phyloP scores from a whole-genome alignment of 495 filamentous ascomycete species.

The Cercophora sp. region DNA sequence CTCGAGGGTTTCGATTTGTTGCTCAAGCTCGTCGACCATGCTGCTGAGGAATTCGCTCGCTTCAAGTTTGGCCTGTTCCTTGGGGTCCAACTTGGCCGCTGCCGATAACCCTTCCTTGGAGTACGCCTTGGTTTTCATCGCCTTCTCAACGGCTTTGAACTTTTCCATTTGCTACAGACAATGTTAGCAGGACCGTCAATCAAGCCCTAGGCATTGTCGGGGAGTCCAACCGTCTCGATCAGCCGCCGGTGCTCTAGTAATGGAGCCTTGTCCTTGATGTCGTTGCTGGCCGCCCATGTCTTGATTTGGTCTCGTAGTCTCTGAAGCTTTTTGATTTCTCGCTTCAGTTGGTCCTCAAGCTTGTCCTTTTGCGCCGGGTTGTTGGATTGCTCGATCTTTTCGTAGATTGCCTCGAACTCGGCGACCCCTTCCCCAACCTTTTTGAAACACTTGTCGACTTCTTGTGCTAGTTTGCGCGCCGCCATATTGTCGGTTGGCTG shows the following conservation, averaged over 20 bases:
- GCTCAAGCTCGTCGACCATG: slow-evolving; percentile 91
- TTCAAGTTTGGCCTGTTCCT: slow-evolving; percentile 88
- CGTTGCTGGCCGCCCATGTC: slow-evolving; percentile 93
- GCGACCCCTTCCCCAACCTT: slow-evolving; percentile 89
- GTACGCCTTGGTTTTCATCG: slow-evolving; percentile 99
- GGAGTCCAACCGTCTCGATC: slow-evolving; percentile 78
- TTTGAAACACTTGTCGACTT: slow-evolving; percentile 98
- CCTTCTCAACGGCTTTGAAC: slow-evolving; percentile 99
- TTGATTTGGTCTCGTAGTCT: slow-evolving; percentile 97
- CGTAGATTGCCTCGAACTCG: slow-evolving; percentile 87
- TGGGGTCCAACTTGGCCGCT: slow-evolving; percentile 88
- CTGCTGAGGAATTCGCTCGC: slow-evolving; percentile 74
- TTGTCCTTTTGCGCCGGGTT: slow-evolving; percentile 97
- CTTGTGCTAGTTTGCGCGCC: slow-evolving; percentile 89
- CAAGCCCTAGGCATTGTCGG: slow-evolving; percentile 2
- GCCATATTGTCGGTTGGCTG: slow-evolving; percentile 62
- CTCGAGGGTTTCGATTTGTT: slow-evolving; percentile 86
- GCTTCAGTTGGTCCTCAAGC: slow-evolving; percentile 92
- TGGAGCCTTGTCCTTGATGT: slow-evolving; percentile 98
- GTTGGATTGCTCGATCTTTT: slow-evolving; percentile 86
- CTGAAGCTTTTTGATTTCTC: slow-evolving; percentile 99
- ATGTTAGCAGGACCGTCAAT: slow-evolving; percentile 19
- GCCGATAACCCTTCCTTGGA: slow-evolving; percentile 94
- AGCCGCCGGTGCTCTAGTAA: slow-evolving; percentile 87
- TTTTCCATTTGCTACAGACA: slow-evolving; percentile 92